These are phyloP conservation scores for Handroanthus guayacan DNA, from an alignment of 257 asterid species.

Conservation along the genomic window DNA sequence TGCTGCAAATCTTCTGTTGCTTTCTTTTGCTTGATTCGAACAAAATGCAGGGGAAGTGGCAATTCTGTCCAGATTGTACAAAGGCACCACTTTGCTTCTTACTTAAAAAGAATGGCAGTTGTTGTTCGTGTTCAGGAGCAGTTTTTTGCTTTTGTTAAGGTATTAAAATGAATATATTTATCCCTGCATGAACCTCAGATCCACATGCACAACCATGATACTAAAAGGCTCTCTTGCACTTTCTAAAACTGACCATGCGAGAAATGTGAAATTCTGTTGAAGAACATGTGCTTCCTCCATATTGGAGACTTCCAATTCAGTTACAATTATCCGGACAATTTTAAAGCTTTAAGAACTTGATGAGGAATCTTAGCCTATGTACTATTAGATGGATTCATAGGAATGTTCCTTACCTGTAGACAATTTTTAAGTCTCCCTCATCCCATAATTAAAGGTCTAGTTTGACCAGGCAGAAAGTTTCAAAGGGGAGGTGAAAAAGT, in stretches of 20 bases:
- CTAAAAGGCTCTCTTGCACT: slow-evolving; percentile 29
- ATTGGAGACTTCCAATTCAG: slow-evolving; percentile 19
- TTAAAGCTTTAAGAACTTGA: neutral
- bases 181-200: slow-evolving; percentile 3
- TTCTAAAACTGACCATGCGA: slow-evolving; percentile 19
- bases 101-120: slow-evolving; percentile 96
- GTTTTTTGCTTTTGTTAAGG: slow-evolving; percentile 92
- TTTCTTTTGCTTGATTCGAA: slow-evolving; percentile 32
- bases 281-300: slow-evolving; percentile 4
- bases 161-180: slow-evolving; percentile 34
- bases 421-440: neutral
- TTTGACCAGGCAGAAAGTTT: neutral
- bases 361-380: neutral
- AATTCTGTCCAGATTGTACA: slow-evolving; percentile 94
- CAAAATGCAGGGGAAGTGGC: slow-evolving; percentile 79
- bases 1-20: slow-evolving; percentile 30
- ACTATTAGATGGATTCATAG: neutral
- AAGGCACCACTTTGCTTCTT: slow-evolving; percentile 97
- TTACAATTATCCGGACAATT: neutral
- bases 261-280: slow-evolving; percentile 2
- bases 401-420: neutral
- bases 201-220: neutral
- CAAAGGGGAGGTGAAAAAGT: neutral
- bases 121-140: slow-evolving; percentile 95
- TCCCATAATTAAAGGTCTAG: neutral